Evolutionary conservation across 345 rosid genomes (phyloP).

Genomic region (Eucalyptus fibrosa): DNA sequence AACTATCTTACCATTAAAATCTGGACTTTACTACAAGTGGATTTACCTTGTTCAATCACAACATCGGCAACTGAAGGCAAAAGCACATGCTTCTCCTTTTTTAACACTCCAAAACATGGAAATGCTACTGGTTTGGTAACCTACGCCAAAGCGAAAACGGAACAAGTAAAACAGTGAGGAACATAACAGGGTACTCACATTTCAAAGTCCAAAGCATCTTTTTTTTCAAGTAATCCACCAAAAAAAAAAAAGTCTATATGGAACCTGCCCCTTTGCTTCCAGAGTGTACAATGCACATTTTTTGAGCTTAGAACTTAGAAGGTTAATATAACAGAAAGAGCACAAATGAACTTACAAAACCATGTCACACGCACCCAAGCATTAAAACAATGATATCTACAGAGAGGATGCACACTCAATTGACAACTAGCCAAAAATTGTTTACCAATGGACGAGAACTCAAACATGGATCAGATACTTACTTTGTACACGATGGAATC

Average conservation of each 20-base stretch:
- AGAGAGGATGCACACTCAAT: background rate
- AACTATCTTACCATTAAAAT: background rate
- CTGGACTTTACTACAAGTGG: background rate
- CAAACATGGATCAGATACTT: background rate
- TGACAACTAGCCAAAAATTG: background rate
- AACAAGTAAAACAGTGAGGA: background rate
- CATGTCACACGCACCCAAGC: background rate
- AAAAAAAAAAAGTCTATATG: background rate
- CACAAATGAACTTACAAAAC: background rate
- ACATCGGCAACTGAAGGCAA: slow-evolving; percentile 53
- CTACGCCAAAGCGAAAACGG: slow-evolving; percentile 4
- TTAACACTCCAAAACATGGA: slow-evolving; percentile 58
- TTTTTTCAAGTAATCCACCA: background rate
- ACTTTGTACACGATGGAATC: slow-evolving; percentile 57
- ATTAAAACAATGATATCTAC: background rate
- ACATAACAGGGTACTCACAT: background rate
- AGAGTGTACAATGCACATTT: background rate
- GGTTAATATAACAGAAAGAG: background rate
- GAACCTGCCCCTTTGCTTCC: background rate
- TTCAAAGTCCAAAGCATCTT: background rate
- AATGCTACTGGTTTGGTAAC: slow-evolving; percentile 45
- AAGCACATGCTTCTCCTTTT: slow-evolving; percentile 60
- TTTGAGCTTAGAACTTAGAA: background rate
- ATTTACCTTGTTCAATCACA: slow-evolving; percentile 54
- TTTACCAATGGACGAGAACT: background rate